These are phyloP conservation scores for Mrakia frigida DNA, from an alignment of 768 basidiomycete genomes.

Conservation along the genomic window DNA sequence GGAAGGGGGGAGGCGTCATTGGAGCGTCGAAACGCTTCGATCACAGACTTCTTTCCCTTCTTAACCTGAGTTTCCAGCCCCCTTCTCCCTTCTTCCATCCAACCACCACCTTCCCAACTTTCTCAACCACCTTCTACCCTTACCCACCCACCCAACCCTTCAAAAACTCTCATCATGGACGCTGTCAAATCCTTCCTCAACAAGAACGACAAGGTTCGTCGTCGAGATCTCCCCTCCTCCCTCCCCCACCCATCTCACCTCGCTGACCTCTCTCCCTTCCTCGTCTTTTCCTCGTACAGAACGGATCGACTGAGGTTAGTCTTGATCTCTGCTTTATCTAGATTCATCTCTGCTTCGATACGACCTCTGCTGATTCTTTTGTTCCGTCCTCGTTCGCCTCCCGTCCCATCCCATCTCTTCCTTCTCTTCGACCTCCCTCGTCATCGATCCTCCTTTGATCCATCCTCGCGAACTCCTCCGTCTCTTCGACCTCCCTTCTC, in stretches of 20 bases:
- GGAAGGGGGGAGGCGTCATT: too few relatives aligned
- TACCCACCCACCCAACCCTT: slow-evolving; percentile 15
- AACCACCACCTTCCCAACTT: background rate
- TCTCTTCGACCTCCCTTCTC: too few relatives aligned
- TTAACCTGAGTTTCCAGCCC: background rate
- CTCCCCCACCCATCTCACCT: background rate
- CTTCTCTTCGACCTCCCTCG: too few relatives aligned
- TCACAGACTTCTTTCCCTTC: too few relatives aligned
- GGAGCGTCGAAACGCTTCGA: too few relatives aligned
- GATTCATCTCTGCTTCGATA: background rate
- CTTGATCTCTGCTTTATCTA: background rate
- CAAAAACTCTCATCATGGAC: slow-evolving; percentile 31
- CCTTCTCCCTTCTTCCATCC: background rate
- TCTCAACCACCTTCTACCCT: background rate
- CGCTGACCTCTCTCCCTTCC: background rate
- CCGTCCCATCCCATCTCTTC: slow-evolving; percentile 1
- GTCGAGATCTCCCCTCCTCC: background rate
- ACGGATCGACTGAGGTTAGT: slow-evolving; percentile 40
- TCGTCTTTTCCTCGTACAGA: slow-evolving; percentile 2
- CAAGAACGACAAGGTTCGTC: slow-evolving; percentile 21
- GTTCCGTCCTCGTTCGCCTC: slow-evolving; percentile 13
- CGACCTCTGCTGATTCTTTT: slow-evolving; percentile 29
- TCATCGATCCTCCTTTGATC: too few relatives aligned
- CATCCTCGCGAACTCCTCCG: too few relatives aligned
- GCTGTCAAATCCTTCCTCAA: slow-evolving; percentile 32